These are phyloP conservation scores for Lasiosphaeria miniovina DNA, from an alignment of 495 filamentous ascomycete species.

Conservation along the genomic window DNA sequence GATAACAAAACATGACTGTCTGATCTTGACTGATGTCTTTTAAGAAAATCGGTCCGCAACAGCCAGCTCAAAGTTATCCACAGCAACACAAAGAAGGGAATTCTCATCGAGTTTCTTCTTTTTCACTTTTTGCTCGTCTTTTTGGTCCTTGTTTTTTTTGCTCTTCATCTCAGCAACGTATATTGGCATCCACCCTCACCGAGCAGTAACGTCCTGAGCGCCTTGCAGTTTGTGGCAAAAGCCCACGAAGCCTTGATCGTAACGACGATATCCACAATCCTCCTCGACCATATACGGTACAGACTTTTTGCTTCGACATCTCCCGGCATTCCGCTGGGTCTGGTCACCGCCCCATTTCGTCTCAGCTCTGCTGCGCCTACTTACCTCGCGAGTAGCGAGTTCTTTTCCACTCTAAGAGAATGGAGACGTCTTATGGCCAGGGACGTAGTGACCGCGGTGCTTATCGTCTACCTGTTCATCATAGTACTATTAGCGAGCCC, in stretches of 20 bases:
- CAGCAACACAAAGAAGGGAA: not conserved
- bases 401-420: no score
- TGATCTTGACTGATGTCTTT: not conserved
- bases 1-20: not conserved
- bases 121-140: not conserved
- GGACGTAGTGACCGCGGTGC: no score
- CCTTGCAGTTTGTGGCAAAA: not conserved
- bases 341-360: no score
- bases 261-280: not conserved
- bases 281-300: not conserved
- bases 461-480: no score
- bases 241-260: not conserved
- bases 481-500: no score
- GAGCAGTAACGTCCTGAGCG: not conserved
- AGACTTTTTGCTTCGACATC: no score
- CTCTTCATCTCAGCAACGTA: not conserved
- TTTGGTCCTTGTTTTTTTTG: not conserved
- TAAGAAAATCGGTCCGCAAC: not conserved
- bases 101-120: not conserved
- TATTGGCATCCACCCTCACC: not conserved
- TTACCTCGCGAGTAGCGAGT: no score
- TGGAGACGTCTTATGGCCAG: no score
- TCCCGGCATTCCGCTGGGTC: no score
- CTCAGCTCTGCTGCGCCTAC: no score
- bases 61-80: not conserved